These are phyloP conservation scores for Collybia sordida DNA, from an alignment of 768 basidiomycete species.

Conservation along the genomic window DNA sequence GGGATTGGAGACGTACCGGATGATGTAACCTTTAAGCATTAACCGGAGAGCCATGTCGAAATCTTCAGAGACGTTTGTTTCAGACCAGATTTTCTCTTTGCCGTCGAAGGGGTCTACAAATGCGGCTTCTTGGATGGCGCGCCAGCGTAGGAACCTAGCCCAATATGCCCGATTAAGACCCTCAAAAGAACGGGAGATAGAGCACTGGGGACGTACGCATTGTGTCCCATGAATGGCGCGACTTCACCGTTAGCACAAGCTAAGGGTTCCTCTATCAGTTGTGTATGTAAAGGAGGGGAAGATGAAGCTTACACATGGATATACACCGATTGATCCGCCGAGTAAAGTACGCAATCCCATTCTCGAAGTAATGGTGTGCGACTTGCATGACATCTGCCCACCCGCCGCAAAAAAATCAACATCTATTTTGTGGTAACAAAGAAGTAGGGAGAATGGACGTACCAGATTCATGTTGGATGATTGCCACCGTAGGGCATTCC, in stretches of 20 bases:
- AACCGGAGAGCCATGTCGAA: conserved; percentile 78
- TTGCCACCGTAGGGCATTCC: conserved; percentile 72
- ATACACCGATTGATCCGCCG: conserved; percentile 73
- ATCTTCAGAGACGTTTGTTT: conserved; percentile 78
- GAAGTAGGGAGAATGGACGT: conserved; percentile 16
- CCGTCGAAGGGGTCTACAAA: conserved; percentile 68
- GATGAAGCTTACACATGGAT: conserved; percentile 59
- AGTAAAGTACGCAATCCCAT: conserved; percentile 84
- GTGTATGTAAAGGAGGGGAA: conserved; percentile 19
- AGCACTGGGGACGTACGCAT: conserved; percentile 47
- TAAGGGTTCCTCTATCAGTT: conserved; percentile 28
- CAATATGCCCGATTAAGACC: neutral
- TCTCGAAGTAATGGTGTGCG: conserved; percentile 86
- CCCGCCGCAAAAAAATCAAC: too few species aligned
- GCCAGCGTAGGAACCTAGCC: conserved; percentile 72
- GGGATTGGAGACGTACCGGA: conserved; percentile 54
- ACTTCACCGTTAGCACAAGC: conserved; percentile 80
- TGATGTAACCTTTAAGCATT: conserved; percentile 61
- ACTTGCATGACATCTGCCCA: conserved; percentile 76
- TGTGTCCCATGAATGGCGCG: conserved; percentile 82
- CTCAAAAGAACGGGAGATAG: neutral
- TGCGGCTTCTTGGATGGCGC: conserved; percentile 81
- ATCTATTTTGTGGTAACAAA: neutral
- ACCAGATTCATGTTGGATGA: conserved; percentile 85
- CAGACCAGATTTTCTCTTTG: conserved; percentile 72